phyloP scores from a whole-genome alignment of 192 early-diverging fungal genomes.

The Backusella australiensis region DNA sequence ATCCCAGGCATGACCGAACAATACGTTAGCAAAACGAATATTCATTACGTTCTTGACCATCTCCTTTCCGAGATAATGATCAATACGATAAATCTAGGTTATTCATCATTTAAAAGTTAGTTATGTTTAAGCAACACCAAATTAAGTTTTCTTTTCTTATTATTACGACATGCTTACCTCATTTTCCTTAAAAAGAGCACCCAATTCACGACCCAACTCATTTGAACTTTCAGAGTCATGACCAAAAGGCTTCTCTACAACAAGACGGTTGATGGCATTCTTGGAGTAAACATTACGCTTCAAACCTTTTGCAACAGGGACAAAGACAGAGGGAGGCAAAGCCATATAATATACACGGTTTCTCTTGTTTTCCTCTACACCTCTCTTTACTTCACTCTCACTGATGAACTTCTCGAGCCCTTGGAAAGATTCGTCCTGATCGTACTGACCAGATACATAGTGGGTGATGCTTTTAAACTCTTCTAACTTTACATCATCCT shows the following conservation, averaged over 20 bases:
- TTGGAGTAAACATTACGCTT: constrained; percentile 65
- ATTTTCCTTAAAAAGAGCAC: constrained; percentile 79
- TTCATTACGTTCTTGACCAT: constrained; percentile 99
- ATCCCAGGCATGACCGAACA: constrained; percentile 94
- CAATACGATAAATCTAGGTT: constrained; percentile 89
- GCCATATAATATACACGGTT: constrained; percentile 96
- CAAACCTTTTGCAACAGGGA: constrained; percentile 76
- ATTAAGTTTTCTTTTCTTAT: neutral
- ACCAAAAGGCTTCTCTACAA: constrained; percentile 99
- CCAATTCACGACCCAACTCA: constrained; percentile 68
- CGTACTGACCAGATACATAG: constrained; percentile 86
- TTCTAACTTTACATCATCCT: constrained; percentile 43
- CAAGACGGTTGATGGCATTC: constrained; percentile 74
- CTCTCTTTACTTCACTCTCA: constrained; percentile 50
- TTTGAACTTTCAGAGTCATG: constrained; percentile 84
- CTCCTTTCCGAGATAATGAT: constrained; percentile 98
- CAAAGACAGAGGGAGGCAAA: constrained; percentile 93
- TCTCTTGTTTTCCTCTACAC: constrained; percentile 34
- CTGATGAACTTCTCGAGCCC: constrained; percentile 61
- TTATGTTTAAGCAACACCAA: neutral
- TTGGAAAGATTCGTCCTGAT: constrained; percentile 69
- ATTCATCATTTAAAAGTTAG: neutral
- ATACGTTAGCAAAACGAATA: constrained; percentile 91
- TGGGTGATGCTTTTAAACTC: constrained; percentile 70
- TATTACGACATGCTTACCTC: constrained; percentile 56